Evolutionary conservation across 1,284 basidiomycete species (phyloP), one percentile per base, ranked within the genome.

Genomic region (Tremellales sp.): DNA sequence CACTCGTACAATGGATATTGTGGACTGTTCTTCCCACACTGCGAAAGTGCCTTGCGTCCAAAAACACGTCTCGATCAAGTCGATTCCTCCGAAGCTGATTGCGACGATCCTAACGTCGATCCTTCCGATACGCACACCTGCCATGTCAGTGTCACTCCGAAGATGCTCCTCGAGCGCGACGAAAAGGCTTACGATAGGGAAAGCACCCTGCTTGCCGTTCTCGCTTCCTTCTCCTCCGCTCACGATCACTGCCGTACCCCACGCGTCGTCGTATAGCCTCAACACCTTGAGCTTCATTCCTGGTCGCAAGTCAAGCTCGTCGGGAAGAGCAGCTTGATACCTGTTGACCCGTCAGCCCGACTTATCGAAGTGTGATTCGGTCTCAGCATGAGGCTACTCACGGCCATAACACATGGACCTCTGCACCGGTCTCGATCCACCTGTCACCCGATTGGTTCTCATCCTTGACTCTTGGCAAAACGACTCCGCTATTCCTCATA

Each of bases 231-330:
- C 60, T 3, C 57, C 58, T 5, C 60, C 63, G 4, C 43, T 33
- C 21, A 68, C 40, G 6, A 70, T 59, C 42, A 65, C 59, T 8
- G 66, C 71, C 1, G 65, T 69, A 0, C 64, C 73, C 71, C 72
- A 74, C 2, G 68, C 69, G 53, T 74, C 72, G 48, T 74, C 71
- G 52, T 68, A 74, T 26, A 72, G 50, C 27, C 68, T 57, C 36
- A 64, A 43, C 13, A 73, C 67, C 2, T 51, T 48, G 12, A 74
- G 45, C 41, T 58, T 63, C 71, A 74, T 72, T 6, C 71, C 72
- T 3, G 71, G 71, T 31, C 53, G 40, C 22, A 74, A 54, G 24
- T 68, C 67, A 17, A 74, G 57, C 51, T 74, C 72, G 49, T 74
- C 72, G n/a, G 63, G 62, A 22, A 73, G 53, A 8, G 65, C 46